Base-by-base conservation (phyloP, 108 stramenopile species). In the Cyclotella choctawhatcheeana region DNA sequence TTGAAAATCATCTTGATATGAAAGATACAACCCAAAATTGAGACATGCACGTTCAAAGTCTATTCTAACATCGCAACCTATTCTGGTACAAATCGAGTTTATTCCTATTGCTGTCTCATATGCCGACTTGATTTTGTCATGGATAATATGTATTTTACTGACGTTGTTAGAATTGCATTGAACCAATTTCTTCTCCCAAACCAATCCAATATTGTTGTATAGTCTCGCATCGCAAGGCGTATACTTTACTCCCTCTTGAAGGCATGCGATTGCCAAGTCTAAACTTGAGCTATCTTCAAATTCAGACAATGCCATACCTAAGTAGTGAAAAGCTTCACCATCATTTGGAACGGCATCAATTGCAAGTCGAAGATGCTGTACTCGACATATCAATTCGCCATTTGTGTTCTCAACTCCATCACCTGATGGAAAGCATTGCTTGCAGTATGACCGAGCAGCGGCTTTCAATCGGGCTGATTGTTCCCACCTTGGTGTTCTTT, bases 311-410 rank as follows among this genome's bases (percentile, higher is more conserved):
- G 84, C 84, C 69, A 81, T 88, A 17, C 89, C 87, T 10, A 88
- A 64, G 58, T 86, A 90, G 31, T 86, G 85, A 59, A 69, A 84
- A 4, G 89, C 89, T 75, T 90, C 89, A 24, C 89, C 89, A 63
- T 90, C 89, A 30, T 50, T 34, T 0, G 76, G 75, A 29, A 73
- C 64, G 17, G 62, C 21, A 50, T 68, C 54, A 45, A 86, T 68
- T 0, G 89, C 87, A 52, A 86, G 72, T 55, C 80, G 66, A 58
- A 85, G 81, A 58, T 87, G 83, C 6, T 54, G 32, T 22, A 85
- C 71, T 20, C 84, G 80, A 59, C 89, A 87, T 18, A 79, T 29
- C 18, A 65, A 60, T 44, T 66, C 63, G 40, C 66, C 69, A 7
- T 35, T 43, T 16, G 44, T 21, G 43, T 30, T 48, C n/a, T 47